Percentiles rank a stretch among this genome's conserved stretches.
phyloP scores from a whole-genome alignment of 768 basidiomycete genomes.

The Russula virescens region DNA sequence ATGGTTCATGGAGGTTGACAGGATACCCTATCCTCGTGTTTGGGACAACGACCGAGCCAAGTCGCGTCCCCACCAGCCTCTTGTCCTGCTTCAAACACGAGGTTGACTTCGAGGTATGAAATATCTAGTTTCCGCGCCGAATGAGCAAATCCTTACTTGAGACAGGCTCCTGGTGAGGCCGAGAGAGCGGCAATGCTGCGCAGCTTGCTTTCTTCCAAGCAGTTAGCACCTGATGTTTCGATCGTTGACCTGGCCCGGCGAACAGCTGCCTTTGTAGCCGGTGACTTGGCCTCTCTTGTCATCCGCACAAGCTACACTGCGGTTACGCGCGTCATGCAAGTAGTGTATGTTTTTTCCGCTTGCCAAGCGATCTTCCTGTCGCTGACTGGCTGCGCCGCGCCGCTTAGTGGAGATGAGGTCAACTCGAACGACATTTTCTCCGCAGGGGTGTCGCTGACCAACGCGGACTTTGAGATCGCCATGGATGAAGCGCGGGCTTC shows the following conservation, averaged over 20 bases:
- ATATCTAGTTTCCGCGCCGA: conserved; percentile 36
- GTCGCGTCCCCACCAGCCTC: conserved; percentile 57
- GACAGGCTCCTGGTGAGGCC: conserved; percentile 73
- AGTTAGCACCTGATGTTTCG: conserved; percentile 72
- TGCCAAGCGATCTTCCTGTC: not conserved
- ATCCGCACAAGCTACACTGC: conserved; percentile 51
- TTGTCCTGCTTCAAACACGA: conserved; percentile 82
- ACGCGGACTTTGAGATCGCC: conserved; percentile 66
- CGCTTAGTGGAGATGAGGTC: conserved; percentile 25
- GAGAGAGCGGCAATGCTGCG: conserved; percentile 62
- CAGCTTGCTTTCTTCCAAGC: conserved; percentile 36
- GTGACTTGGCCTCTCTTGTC: conserved; percentile 71
- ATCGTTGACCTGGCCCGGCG: conserved; percentile 68
- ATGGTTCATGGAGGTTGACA: conserved; percentile 49
- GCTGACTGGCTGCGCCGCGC: not conserved
- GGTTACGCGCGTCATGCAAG: conserved; percentile 39
- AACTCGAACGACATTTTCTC: conserved; percentile 29
- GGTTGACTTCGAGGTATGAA: conserved; percentile 50
- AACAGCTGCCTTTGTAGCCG: conserved; percentile 85
- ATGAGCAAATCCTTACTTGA: not conserved
- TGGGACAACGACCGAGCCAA: conserved; percentile 64
- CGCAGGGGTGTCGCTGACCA: conserved; percentile 42
- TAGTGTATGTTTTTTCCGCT: not conserved
- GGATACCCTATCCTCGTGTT: conserved; percentile 72
- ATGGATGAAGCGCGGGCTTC: conserved; percentile 65